These are phyloP conservation scores for Monosporascus sp. DNA, from an alignment of 2,329 filamentous ascomycete genomes.

Conservation along the genomic window DNA sequence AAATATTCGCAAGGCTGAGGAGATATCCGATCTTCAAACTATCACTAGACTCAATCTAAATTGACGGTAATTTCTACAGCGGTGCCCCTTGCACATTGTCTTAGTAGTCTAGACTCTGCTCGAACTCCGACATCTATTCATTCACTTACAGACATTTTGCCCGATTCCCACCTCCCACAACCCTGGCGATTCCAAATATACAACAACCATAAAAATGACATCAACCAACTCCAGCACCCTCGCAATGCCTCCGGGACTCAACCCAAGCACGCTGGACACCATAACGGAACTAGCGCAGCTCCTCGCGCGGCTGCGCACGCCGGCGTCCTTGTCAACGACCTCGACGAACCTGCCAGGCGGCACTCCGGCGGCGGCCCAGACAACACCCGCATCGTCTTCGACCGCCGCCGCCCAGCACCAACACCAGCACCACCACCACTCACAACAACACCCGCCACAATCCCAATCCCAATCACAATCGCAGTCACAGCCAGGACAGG, in stretches of 20 bases:
- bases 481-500: slow-evolving; percentile 27
- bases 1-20: too few species aligned
- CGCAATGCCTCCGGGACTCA: slow-evolving; percentile 58
- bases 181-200: not conserved
- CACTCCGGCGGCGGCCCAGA: slow-evolving; percentile 21
- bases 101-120: too few species aligned
- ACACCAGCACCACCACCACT: slow-evolving; percentile 3
- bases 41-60: too few species aligned
- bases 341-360: slow-evolving; percentile 20
- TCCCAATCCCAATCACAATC: slow-evolving; percentile 19
- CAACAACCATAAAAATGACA: slow-evolving; percentile 8
- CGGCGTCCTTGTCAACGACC: not conserved
- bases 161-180: too few species aligned
- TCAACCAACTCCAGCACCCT: slow-evolving; percentile 28
- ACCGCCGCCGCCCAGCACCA: not conserved
- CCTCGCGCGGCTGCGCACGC: slow-evolving; percentile 63
- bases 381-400: slow-evolving; percentile 15
- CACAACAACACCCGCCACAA: slow-evolving; percentile 10
- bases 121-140: too few species aligned
- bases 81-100: too few species aligned
- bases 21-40: too few species aligned
- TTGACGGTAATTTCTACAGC: too few species aligned
- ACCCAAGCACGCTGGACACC: slow-evolving; percentile 79
- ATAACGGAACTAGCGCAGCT: slow-evolving; percentile 76
- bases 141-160: too few species aligned